Conservation (phyloP, 2,329 filamentous ascomycete species). For the Aspergillus fumigatus region DNA sequence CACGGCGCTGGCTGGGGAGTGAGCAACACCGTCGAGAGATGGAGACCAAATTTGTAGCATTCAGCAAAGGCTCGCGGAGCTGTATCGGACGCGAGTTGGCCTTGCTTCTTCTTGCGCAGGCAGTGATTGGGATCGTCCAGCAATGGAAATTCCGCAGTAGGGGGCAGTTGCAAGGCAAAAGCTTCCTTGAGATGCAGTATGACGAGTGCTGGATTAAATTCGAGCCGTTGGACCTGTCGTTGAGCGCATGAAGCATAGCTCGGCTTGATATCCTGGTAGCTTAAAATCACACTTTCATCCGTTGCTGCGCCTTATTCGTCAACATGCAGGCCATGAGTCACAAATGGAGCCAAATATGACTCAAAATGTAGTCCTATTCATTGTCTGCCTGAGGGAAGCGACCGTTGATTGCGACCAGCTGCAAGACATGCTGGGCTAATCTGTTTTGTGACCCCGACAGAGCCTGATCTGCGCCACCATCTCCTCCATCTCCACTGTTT, state of each 20-base stretch:
- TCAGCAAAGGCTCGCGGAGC: slow-evolving; percentile 15
- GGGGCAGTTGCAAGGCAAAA: slow-evolving; percentile 9
- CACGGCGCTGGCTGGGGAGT: slow-evolving; percentile 14
- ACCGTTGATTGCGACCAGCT: neutral
- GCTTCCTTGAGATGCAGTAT: slow-evolving; percentile 18
- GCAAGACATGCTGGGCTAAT: neutral
- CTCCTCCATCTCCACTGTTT: too few relatives aligned
- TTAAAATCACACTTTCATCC: neutral
- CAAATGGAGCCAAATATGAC: neutral
- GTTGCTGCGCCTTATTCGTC: neutral
- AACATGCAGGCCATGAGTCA: neutral
- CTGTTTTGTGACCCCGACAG: neutral
- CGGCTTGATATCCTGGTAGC: neutral
- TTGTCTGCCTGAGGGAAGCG: neutral
- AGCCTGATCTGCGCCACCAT: neutral
- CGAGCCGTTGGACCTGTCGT: neutral
- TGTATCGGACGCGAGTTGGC: slow-evolving; percentile 16
- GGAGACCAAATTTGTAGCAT: slow-evolving; percentile 14
- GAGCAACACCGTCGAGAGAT: slow-evolving; percentile 10
- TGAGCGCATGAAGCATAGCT: neutral
- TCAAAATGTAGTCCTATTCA: neutral
- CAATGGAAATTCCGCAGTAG: slow-evolving; percentile 9
- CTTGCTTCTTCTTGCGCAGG: slow-evolving; percentile 10
- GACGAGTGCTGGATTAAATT: slow-evolving; percentile 11
- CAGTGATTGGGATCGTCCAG: slow-evolving; percentile 6